Base-by-base conservation (phyloP, 2,329 filamentous ascomycete species). In the Talaromyces atroroseus region DNA sequence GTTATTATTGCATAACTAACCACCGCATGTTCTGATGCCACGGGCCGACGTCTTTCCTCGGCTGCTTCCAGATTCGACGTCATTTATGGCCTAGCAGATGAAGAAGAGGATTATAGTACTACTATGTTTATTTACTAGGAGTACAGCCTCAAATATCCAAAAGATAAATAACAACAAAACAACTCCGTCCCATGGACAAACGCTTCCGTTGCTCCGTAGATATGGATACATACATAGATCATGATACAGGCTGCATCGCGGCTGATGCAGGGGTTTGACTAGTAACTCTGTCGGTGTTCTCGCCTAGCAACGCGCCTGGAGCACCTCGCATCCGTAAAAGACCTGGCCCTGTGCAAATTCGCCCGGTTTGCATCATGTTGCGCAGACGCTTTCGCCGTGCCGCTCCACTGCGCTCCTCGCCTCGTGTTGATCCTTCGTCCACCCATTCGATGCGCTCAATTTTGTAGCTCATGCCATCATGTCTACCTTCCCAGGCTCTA, bases 401-500 rank as follows among this genome's bases (percentile, higher is more conserved):
- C 68, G 75, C 65, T 62, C 76, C 68, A 63, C 75, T 66, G 62
- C 78, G 64, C 67, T 79, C 68, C 72, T 78, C 67, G 62, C 77
- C 70, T 56, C 71, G 67, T 65, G 74, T 65, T 58, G 75, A 56
- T 75, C 81, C 60, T 79, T 94, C 91, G 60, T 89, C 86, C 0
- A 96, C 89, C 86, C 92, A 97, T 52, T 90, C 85, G 11, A 96
- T 82, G 52, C 85, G 84, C 59, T 85, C 80, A 49, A 99, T 83
- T 80, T 88, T 90, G 73, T 89, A 97, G 69, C 91, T 96, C 70
- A 96, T 82, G 2, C 92, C 92, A 63, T 95, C 91, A 66, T 96
- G 91, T 14, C 78, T 79, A 23, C 80, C 82, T 6, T 84, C 87
- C 79, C 91, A 96, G 58, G 87, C 84, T 26, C 91, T 84, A 62